Evolutionary conservation across 2,329 filamentous ascomycete genomes (phyloP).

Genomic region (Zasmidium cellare): DNA sequence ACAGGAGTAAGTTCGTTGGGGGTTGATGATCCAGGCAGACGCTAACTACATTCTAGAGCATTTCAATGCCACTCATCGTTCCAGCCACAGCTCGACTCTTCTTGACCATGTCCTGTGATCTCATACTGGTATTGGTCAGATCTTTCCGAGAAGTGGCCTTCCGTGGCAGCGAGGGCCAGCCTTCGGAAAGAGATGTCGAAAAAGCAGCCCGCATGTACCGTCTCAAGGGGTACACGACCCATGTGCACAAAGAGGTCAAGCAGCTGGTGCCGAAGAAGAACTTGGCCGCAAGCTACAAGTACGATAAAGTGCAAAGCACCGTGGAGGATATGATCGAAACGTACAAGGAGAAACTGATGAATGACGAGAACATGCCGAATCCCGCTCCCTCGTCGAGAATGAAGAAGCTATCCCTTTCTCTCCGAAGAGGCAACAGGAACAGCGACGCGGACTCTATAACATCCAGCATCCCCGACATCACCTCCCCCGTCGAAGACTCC

Average conservation of each 20-base stretch:
- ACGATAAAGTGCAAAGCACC: slow-evolving; percentile 16
- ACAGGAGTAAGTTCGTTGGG: slow-evolving; percentile 26
- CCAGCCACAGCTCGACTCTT: slow-evolving; percentile 36
- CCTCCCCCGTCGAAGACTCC: neutral
- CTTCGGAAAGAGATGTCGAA: slow-evolving; percentile 22
- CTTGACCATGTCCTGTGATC: slow-evolving; percentile 36
- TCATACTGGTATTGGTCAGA: slow-evolving; percentile 35
- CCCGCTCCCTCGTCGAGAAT: neutral
- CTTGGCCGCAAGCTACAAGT: slow-evolving; percentile 19
- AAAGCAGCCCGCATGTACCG: slow-evolving; percentile 22
- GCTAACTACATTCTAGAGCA: neutral
- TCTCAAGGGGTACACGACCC: slow-evolving; percentile 19
- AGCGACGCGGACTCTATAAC: neutral
- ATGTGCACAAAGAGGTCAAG: slow-evolving; percentile 24
- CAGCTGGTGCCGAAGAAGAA: slow-evolving; percentile 20
- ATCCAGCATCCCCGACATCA: neutral
- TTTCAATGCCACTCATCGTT: slow-evolving; percentile 12
- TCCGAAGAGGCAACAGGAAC: neutral
- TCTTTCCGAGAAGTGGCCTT: slow-evolving; percentile 30
- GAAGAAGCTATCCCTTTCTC: neutral
- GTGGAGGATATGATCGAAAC: slow-evolving; percentile 20
- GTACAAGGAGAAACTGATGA: slow-evolving; percentile 25
- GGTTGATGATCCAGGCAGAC: slow-evolving; percentile 3
- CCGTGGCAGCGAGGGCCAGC: slow-evolving; percentile 13
- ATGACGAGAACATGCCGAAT: slow-evolving; percentile 19